A percentile compares a stretch with the other conserved stretches of the same genome.
Conservation (phyloP, 108 stramenopile species). For the Skeletonema marinoi region DNA sequence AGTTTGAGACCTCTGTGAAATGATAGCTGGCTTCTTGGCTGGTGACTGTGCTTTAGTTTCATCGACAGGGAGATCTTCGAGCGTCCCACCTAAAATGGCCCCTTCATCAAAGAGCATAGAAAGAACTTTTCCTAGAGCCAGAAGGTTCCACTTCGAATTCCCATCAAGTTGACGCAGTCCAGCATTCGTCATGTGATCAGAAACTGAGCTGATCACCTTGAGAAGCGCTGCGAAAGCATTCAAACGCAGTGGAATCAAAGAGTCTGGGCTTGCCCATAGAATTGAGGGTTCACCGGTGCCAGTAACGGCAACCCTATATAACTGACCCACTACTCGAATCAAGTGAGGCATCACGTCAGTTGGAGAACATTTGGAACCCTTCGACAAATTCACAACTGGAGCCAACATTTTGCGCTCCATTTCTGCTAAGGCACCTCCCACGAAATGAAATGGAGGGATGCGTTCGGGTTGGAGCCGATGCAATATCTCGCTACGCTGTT, state of each 20-base stretch:
- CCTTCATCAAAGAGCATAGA: constrained; percentile 74
- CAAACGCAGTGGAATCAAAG: constrained; percentile 69
- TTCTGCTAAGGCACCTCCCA: constrained; percentile 48
- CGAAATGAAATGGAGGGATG: constrained; percentile 58
- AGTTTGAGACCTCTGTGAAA: constrained; percentile 17
- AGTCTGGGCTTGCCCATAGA: constrained; percentile 81
- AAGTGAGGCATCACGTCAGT: constrained; percentile 59
- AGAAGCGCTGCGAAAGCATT: constrained; percentile 83
- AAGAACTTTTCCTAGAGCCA: constrained; percentile 54
- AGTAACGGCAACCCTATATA: constrained; percentile 62
- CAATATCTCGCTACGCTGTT: constrained; percentile 45
- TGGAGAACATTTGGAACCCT: constrained; percentile 63
- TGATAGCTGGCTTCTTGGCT: constrained; percentile 22
- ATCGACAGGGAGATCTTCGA: constrained; percentile 18
- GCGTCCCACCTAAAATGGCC: constrained; percentile 33
- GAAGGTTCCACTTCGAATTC: constrained; percentile 61
- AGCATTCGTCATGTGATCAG: constrained; percentile 64
- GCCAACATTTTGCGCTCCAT: constrained; percentile 26
- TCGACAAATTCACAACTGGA: constrained; percentile 56
- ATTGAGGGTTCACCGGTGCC: constrained; percentile 74
- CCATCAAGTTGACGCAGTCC: constrained; percentile 79
- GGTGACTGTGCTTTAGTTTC: not conserved
- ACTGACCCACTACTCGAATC: constrained; percentile 55
- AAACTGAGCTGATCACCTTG: constrained; percentile 64
- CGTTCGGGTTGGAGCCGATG: constrained; percentile 46